Evolutionary conservation across 768 basidiomycete species (phyloP), one percentile per base, ranked within the genome.

Genomic region (Podaxis sp.): DNA sequence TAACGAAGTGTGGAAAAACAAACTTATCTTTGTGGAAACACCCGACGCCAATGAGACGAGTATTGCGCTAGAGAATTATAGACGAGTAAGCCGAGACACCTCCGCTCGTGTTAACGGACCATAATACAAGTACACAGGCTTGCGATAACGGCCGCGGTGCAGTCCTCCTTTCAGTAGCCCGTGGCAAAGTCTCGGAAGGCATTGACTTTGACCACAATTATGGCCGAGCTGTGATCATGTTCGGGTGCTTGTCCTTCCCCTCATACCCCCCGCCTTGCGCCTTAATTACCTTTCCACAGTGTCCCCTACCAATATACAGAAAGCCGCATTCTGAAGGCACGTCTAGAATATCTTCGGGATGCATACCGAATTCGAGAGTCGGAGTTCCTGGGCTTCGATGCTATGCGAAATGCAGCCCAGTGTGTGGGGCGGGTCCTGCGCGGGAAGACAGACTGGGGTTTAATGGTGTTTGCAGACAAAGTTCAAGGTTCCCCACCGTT

Each of bases 161-260:
- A 19, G 95, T 98, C 29, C 80, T 99, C 33, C 80, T 99, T 43
- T 98, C 97, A 24, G 97, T 99, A 37, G 97, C 97, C 29, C 88
- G 97, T 79, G 97, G 97, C 2, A 99, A 99, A 74, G 97, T 99
- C 0, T 98, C 97, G 0, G 97, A 99, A 76, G 97, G 97, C n/a
- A 99, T 99, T 69, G 97, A 99, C 86, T 99, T 99, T 70, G 97
- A 99, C 73, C 97, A 99, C 76, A 98, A 99, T 73, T 99, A 98
- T 72, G 97, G 97, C 1, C 85, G 97, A 55, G 97, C 97, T 67
- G 95, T 98, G 72, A 94, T 99, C 73, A 98, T 99, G 97, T 98
- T 99, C 78, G 97, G 97, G 93, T 94, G 73, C 73, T 74, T 65
- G 6, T 33, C 17, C 59, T 61, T 29, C 36, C 59, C 38, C 41